Base-by-base conservation (phyloP, 371 early-diverging fungal species). In the Catenaria anguillulae region DNA sequence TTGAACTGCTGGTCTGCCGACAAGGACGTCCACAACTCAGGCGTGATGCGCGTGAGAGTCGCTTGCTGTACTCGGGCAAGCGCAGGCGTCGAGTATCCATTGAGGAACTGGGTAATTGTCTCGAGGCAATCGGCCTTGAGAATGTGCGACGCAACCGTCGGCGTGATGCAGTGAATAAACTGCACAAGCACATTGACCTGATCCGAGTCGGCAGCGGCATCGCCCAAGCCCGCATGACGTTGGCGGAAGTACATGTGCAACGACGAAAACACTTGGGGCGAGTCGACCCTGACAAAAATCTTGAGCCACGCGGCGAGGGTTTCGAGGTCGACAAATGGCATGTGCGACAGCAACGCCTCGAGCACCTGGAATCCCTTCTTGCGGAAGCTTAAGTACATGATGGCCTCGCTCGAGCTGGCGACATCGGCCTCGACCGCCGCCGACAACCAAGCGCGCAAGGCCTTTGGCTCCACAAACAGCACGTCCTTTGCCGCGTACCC, bases 141-240 rank as follows among this genome's bases (percentile, higher is more conserved):
- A 19, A 50, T 29, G 21, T 70, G 69, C 12, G 71, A 64, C 24
- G 78, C 74, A 42, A 77, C 75, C 26, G 67, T 68, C 23, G 84
- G 76, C 45, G 81, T 73, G 70, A 78, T 88, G 67, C 79, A 79
- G n/a, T 76, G 74, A 17, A 81, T 68, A 37, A 90, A 77, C 46
- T 75, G 69, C 31, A 70, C 70, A 2, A 83, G 73, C 34, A 85
- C 60, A 0, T 70, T 17, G 5, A 50, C 52, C 19, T 2, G 45
- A 12, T 12, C 19, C 45, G 45, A 43, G 45, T 43, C 45, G 45
- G 21, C 45, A 12, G 45, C 67, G 61, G 66, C 69, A 12, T 67
- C 50, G 31, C 60, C 59, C 24, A 71, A 72, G 42, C 70, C 59
- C 2, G 67, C 63, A 24, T 61, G 59, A 17, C 62, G 60, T 19